phyloP scores from a whole-genome alignment of 768 basidiomycete species.

The Ramaria sp. region DNA sequence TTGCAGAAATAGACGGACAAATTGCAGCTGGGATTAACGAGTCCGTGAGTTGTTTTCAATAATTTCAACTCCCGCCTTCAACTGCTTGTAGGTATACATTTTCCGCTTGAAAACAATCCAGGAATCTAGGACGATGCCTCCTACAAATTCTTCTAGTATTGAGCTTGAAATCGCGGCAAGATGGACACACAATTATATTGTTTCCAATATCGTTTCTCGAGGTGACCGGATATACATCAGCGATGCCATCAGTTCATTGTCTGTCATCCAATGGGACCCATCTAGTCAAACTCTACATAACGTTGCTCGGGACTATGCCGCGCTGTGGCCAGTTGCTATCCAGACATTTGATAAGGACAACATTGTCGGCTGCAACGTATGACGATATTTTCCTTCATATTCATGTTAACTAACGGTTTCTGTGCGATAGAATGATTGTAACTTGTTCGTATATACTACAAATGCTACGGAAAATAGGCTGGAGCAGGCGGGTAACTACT shows the following conservation, averaged over 20 bases:
- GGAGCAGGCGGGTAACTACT: slow-evolving; percentile 58
- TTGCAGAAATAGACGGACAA: slow-evolving; percentile 35
- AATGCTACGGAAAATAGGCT: slow-evolving; percentile 34
- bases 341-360: slow-evolving; percentile 43
- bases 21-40: slow-evolving; percentile 64
- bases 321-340: slow-evolving; percentile 63
- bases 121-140: slow-evolving; percentile 23
- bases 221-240: slow-evolving; percentile 54
- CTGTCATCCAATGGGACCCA: slow-evolving; percentile 44
- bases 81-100: not conserved
- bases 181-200: slow-evolving; percentile 80
- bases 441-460: slow-evolving; percentile 54
- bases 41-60: slow-evolving; percentile 40
- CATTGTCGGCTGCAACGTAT: slow-evolving; percentile 69
- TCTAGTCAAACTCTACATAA: slow-evolving; percentile 30
- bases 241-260: slow-evolving; percentile 73
- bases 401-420: not conserved
- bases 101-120: slow-evolving; percentile 19
- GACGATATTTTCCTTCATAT: slow-evolving; percentile 18
- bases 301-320: slow-evolving; percentile 63
- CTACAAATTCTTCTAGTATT: slow-evolving; percentile 19
- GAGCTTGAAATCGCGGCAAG: slow-evolving; percentile 34
- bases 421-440: slow-evolving; percentile 44
- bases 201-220: slow-evolving; percentile 52
- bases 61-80: not conserved